These are phyloP conservation scores for Kockovaella imperatae DNA, from an alignment of 768 basidiomycete species.

Conservation along the genomic window DNA sequence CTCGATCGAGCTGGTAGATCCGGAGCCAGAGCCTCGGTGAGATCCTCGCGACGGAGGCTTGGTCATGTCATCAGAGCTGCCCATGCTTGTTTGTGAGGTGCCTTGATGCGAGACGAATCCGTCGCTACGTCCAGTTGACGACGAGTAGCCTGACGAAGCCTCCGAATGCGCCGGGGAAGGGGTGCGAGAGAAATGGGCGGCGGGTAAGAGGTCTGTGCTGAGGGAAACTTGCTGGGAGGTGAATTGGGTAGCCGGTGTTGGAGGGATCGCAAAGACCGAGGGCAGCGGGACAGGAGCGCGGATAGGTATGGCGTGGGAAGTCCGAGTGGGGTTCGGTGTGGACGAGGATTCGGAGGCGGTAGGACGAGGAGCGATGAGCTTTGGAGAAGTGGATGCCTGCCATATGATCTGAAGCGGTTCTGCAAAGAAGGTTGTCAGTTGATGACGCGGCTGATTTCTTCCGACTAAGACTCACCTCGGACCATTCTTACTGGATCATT, in stretches of 20 bases:
- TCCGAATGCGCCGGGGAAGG: conserved; percentile 3
- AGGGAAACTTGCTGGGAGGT: conserved; percentile 2
- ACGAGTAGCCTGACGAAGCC: background rate
- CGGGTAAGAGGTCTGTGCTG: conserved; percentile 3
- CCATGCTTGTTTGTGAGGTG: background rate
- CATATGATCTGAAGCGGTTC: conserved; percentile 40
- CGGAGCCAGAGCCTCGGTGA: conserved; percentile 16
- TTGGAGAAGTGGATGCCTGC: conserved; percentile 27
- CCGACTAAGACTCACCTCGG: conserved; percentile 27
- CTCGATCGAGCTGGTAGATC: conserved; percentile 19
- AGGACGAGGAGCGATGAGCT: conserved; percentile 3
- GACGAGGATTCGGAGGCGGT: conserved; percentile 3
- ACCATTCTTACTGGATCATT: conserved; percentile 33
- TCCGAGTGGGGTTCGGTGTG: conserved; percentile 27
- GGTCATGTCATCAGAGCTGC: background rate
- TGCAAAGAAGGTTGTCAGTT: conserved; percentile 6
- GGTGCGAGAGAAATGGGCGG: background rate
- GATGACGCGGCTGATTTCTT: background rate
- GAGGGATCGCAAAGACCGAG: conserved; percentile 35
- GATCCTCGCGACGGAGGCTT: conserved; percentile 4
- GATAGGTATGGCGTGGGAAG: conserved; percentile 37
- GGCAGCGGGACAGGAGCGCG: conserved; percentile 42
- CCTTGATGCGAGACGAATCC: background rate
- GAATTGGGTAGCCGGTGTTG: conserved; percentile 24
- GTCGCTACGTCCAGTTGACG: background rate